A percentile compares a stretch with the other conserved stretches of the same genome.
phyloP scores from a whole-genome alignment of 1,139 yeast genomes.

The Yamadazyma diospyri region DNA sequence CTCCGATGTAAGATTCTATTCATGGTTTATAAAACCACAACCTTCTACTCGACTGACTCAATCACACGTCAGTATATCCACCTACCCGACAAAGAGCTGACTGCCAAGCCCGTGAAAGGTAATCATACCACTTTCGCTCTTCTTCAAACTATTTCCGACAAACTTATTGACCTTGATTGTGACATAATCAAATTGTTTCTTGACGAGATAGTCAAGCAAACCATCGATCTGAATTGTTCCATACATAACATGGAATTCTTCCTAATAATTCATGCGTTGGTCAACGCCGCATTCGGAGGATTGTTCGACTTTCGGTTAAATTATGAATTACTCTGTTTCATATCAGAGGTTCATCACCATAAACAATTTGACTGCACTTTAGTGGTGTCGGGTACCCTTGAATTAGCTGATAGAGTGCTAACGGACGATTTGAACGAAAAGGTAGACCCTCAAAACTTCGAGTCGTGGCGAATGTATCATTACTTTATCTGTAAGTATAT shows the following conservation, averaged over 20 bases:
- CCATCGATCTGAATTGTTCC: not conserved
- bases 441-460: too few relatives aligned
- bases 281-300: not conserved
- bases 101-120: not conserved
- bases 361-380: too few relatives aligned
- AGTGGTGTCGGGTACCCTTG: too few relatives aligned
- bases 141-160: not conserved
- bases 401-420: too few relatives aligned
- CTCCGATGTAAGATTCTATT: constrained; percentile 4
- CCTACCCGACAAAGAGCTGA: not conserved
- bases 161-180: not conserved
- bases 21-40: constrained; percentile 2
- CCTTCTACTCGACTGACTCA: constrained; percentile 1
- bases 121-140: not conserved
- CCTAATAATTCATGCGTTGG: not conserved
- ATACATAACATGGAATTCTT: constrained; percentile 1
- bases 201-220: not conserved
- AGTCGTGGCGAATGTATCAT: not conserved
- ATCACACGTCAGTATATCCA: not conserved
- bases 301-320: too few relatives aligned
- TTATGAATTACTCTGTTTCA: too few relatives aligned
- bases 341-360: too few relatives aligned
- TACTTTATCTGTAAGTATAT: constrained; percentile 3
- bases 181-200: not conserved
- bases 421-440: too few relatives aligned